phyloP scores from a whole-genome alignment of 371 early-diverging fungal species.

The Polyrhizophydium stewartii region DNA sequence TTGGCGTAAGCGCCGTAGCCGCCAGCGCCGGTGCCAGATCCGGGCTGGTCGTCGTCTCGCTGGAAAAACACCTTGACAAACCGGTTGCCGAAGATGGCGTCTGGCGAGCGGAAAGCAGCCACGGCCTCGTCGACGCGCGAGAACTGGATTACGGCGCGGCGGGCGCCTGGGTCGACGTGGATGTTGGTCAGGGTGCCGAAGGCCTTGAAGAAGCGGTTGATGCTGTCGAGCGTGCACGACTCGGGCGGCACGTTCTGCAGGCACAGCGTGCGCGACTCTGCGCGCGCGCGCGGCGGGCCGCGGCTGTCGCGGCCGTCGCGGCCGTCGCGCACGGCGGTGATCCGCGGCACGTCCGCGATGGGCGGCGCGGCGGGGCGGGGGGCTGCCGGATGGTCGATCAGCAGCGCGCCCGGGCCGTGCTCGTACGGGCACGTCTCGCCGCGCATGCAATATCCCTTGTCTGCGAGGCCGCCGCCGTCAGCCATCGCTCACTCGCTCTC shows the following conservation, averaged over 20 bases:
- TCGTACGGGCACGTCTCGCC: constrained; percentile 79
- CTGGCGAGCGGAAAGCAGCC: constrained; percentile 70
- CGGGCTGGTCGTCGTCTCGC: background rate
- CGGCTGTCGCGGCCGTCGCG: constrained; percentile 2
- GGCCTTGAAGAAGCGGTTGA: constrained; percentile 67
- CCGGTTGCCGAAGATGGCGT: constrained; percentile 81
- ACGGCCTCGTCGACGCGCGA: constrained; percentile 59
- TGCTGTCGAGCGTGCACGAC: constrained; percentile 53
- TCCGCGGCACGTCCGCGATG: background rate
- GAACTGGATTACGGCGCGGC: constrained; percentile 66
- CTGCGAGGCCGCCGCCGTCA: too few species aligned
- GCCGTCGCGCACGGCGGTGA: constrained; percentile 2
- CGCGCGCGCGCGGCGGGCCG: constrained; percentile 16
- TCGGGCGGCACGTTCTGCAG: constrained; percentile 76
- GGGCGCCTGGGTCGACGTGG: constrained; percentile 46
- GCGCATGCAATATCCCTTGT: constrained; percentile 75
- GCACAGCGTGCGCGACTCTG: constrained; percentile 46
- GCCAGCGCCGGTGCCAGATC: background rate
- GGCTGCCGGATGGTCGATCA: constrained; percentile 55
- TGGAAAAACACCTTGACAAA: constrained; percentile 77
- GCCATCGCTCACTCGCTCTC: too few species aligned
- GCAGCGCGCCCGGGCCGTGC: constrained; percentile 71
- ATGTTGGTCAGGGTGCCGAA: constrained; percentile 74
- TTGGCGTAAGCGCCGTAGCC: background rate
- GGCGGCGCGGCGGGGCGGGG: too few species aligned